Evolutionary conservation across 2,329 filamentous ascomycete genomes (phyloP).

Genomic region (Ascochyta fabae): DNA sequence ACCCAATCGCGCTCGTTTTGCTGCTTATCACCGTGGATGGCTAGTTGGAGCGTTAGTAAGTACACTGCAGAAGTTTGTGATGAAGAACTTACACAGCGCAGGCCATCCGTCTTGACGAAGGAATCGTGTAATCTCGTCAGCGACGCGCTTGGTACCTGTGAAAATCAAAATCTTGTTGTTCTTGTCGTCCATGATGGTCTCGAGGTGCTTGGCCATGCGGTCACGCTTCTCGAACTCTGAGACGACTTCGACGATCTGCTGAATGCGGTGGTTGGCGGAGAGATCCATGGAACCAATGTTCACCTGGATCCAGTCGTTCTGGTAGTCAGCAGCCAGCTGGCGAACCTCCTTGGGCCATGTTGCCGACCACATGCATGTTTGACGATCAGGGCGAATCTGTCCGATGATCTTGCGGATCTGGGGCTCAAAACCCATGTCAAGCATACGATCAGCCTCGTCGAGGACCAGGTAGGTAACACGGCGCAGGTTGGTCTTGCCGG

Average conservation of each 20-base stretch:
- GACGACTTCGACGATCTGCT: constrained; percentile 95
- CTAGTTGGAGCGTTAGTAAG: constrained; percentile 58
- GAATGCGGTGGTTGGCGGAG: constrained; percentile 96
- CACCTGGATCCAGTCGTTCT: constrained; percentile 96
- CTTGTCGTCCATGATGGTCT: constrained; percentile 97
- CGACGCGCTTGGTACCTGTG: constrained; percentile 84
- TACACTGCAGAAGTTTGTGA: constrained; percentile 5
- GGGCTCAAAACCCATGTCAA: constrained; percentile 99
- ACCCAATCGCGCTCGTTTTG: constrained; percentile 99
- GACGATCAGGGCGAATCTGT: constrained; percentile 96
- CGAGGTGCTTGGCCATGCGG: constrained; percentile 94
- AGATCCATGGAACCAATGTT: constrained; percentile 97
- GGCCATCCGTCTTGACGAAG: constrained; percentile 98
- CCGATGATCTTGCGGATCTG: constrained; percentile 98
- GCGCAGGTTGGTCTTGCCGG: constrained; percentile 96
- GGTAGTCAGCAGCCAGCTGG: constrained; percentile 86
- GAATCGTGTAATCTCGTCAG: constrained; percentile 96
- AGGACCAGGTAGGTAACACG: constrained; percentile 98
- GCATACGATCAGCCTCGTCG: constrained; percentile 98
- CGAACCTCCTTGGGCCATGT: constrained; percentile 99
- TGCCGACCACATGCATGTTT: constrained; percentile 99
- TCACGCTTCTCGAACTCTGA: constrained; percentile 98
- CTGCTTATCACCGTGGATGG: constrained; percentile 99
- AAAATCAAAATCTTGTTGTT: constrained; percentile 96
- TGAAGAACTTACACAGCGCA: constrained; percentile 76